Evolutionary conservation across 805 yeast species (phyloP).

Genomic region (Saccharomycopsis selenospora): DNA sequence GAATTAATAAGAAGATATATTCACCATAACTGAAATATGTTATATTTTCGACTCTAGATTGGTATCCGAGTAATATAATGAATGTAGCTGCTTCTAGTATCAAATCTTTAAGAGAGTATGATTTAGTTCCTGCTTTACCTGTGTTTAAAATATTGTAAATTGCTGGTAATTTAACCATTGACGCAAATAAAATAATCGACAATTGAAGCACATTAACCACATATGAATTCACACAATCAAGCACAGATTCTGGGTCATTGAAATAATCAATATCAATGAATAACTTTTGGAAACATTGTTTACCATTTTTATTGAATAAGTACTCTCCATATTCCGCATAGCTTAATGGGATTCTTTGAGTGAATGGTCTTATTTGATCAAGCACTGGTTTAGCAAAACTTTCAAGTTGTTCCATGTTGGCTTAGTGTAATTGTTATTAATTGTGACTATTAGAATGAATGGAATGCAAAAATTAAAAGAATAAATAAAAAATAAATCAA

Average conservation of each 20-base stretch:
- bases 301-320: background rate
- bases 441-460: background rate
- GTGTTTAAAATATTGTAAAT: constrained; percentile 1
- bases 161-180: background rate
- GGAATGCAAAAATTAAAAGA: too few species aligned
- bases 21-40: background rate
- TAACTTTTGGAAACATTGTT: constrained; percentile 4
- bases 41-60: background rate
- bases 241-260: background rate
- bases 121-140: background rate
- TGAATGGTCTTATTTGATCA: background rate
- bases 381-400: background rate
- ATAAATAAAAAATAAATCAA: too few species aligned
- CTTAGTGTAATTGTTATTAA: background rate
- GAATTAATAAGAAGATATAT: background rate
- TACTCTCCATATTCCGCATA: background rate
- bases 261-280: constrained; percentile 2
- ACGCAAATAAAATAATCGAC: background rate
- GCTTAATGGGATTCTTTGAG: background rate
- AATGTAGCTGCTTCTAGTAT: background rate
- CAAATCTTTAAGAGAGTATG: background rate
- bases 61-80: background rate
- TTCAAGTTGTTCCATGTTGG: background rate
- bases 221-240: background rate
- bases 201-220: background rate